Evolutionary conservation across 1,284 basidiomycete species (phyloP).

Genomic region (Ganoderma sp.): DNA sequence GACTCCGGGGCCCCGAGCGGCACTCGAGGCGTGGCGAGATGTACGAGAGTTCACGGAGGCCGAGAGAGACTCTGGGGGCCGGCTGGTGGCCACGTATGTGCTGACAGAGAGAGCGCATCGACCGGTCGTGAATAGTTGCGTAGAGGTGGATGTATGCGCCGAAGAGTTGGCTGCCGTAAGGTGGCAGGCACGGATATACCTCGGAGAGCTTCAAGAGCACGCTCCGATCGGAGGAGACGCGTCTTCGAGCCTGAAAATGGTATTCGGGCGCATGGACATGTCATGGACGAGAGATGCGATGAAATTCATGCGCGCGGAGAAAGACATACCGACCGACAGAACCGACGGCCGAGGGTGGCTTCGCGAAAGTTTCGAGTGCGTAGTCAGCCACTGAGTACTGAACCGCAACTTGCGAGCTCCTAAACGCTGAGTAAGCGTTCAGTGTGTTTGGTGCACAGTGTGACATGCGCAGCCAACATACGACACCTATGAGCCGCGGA

Average conservation of each 20-base stretch:
- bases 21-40: background rate
- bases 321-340: background rate
- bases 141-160: background rate
- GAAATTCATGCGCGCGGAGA: background rate
- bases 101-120: background rate
- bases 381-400: background rate
- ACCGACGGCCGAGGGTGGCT: background rate
- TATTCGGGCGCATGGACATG: background rate
- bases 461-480: background rate
- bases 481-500: background rate
- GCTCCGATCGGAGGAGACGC: background rate
- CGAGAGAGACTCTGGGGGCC: background rate
- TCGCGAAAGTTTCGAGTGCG: background rate
- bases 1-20: background rate
- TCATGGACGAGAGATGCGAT: background rate
- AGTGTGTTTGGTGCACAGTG: background rate
- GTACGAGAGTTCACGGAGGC: background rate
- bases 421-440: background rate
- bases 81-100: no score
- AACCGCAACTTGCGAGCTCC: background rate
- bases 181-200: background rate
- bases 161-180: background rate
- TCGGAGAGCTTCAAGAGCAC: background rate
- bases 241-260: background rate
- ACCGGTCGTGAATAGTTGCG: background rate